Evolutionary conservation across 441 rosid species (phyloP).

Genomic region (Mallotus japonicus): DNA sequence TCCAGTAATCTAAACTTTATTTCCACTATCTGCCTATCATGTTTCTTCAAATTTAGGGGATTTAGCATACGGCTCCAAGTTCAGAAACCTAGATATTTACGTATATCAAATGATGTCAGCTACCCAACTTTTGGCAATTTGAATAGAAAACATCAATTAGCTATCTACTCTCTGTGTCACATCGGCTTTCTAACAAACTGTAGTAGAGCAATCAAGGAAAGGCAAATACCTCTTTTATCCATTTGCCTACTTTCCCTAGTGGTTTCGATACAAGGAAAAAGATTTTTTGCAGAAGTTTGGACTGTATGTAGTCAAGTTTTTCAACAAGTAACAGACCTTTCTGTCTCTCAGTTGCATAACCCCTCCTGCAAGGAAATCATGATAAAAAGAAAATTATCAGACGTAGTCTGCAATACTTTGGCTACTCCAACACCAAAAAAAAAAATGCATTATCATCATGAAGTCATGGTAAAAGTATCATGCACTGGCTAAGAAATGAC

Average conservation of each 20-base stretch:
- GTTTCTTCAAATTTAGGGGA: conserved; percentile 6
- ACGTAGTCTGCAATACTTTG: background rate
- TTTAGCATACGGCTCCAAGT: background rate
- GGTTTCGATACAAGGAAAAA: conserved; percentile 73
- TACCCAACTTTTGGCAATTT: conserved; percentile 1
- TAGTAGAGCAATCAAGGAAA: conserved; percentile 13
- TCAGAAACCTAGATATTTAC: background rate
- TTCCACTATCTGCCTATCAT: background rate
- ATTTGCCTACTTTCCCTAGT: conserved; percentile 59
- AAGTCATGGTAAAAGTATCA: background rate
- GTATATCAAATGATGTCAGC: background rate
- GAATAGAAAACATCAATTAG: background rate
- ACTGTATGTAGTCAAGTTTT: conserved; percentile 91
- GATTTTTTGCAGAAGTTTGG: conserved; percentile 64
- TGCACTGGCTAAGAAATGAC: conserved; percentile 29
- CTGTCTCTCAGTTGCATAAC: conserved; percentile 92
- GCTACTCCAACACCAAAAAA: background rate
- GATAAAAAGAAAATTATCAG: conserved; percentile 12
- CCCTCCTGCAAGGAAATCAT: conserved; percentile 58
- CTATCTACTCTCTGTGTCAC: background rate
- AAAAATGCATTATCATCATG: background rate
- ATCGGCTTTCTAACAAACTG: conserved; percentile 6
- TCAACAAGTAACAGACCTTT: conserved; percentile 82
- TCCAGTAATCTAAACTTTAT: background rate
- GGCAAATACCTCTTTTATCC: conserved; percentile 65